phyloP scores from a whole-genome alignment of 257 asterid genomes.

The Cordia subcordata region DNA sequence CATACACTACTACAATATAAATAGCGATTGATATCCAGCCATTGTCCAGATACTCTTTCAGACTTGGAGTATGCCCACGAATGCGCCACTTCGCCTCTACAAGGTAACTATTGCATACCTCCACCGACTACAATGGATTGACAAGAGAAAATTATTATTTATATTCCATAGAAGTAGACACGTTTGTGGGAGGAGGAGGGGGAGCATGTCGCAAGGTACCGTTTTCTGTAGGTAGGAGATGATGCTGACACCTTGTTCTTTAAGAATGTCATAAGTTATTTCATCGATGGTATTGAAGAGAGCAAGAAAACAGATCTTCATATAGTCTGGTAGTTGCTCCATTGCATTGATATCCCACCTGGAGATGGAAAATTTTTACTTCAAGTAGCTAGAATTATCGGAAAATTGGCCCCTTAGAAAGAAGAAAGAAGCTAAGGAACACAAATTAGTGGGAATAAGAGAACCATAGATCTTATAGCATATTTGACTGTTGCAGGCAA shows the following conservation, averaged over 20 bases:
- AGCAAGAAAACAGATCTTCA: slow-evolving; percentile 18
- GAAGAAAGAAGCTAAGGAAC: too few relatives aligned
- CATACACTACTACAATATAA: slow-evolving; percentile 29
- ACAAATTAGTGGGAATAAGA: too few relatives aligned
- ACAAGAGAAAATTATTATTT: too few relatives aligned
- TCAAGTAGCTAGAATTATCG: too few relatives aligned
- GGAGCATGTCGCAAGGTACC: neutral
- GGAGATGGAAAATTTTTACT: neutral
- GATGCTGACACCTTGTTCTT: slow-evolving; percentile 9
- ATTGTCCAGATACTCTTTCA: slow-evolving; percentile 20
- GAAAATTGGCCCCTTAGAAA: too few relatives aligned
- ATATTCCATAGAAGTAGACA: too few relatives aligned
- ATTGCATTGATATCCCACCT: slow-evolving; percentile 26
- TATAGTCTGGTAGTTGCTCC: slow-evolving; percentile 24
- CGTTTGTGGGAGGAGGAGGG: neutral
- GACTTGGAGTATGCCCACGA: slow-evolving; percentile 12
- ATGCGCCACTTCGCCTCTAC: slow-evolving; percentile 24
- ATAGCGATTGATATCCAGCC: slow-evolving; percentile 40
- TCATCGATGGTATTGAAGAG: slow-evolving; percentile 15
- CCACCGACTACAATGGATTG: slow-evolving; percentile 19
- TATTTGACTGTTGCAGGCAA: too few relatives aligned
- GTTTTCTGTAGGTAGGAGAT: slow-evolving; percentile 11
- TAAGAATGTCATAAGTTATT: slow-evolving; percentile 15
- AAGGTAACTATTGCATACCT: slow-evolving; percentile 9
- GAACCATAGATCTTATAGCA: too few relatives aligned